Evolutionary conservation across 306 rosid species (phyloP).

Genomic region (Cucumis hystrix): DNA sequence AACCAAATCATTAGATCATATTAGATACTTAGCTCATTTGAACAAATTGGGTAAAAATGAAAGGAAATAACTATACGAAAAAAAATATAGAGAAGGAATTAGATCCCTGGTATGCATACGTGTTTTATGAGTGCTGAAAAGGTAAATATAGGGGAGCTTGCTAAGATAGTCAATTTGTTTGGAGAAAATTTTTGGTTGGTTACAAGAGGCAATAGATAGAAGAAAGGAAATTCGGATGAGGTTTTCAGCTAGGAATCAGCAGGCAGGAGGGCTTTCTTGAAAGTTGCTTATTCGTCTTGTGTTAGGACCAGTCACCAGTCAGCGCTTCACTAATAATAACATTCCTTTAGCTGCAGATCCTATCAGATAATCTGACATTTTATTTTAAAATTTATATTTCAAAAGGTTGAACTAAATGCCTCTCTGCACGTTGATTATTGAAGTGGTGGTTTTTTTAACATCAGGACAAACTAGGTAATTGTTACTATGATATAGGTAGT

Average conservation of each 20-base stretch:
- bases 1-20: neutral
- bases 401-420: neutral
- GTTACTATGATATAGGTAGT: neutral
- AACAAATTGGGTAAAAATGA: neutral
- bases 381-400: neutral
- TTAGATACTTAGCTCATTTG: neutral
- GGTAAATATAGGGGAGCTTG: neutral
- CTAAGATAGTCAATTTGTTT: neutral
- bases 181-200: neutral
- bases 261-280: neutral
- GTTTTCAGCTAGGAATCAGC: neutral
- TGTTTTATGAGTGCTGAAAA: neutral
- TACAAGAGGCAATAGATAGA: neutral
- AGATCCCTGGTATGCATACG: neutral
- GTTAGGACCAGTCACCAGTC: neutral
- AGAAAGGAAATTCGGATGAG: neutral
- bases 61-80: neutral
- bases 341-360: neutral
- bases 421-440: neutral
- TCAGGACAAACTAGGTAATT: neutral
- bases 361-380: neutral
- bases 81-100: neutral
- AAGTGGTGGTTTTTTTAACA: neutral
- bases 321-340: neutral
- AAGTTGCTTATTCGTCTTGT: neutral